These are phyloP conservation scores for Fusarium graminum DNA, from an alignment of 2,329 filamentous ascomycete genomes.

Conservation along the genomic window DNA sequence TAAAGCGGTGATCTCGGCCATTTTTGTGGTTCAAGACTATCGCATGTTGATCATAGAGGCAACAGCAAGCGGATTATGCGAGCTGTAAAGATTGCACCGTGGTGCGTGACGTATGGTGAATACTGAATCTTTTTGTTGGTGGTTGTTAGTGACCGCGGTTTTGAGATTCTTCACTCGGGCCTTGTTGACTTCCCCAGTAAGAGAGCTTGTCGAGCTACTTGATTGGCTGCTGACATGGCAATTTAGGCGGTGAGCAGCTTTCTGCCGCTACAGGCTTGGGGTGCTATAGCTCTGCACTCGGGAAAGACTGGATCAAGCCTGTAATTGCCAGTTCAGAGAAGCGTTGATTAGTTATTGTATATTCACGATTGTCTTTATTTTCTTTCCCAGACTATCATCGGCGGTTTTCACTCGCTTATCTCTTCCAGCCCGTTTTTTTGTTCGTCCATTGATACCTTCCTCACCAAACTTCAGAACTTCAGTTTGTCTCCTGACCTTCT, in stretches of 20 bases:
- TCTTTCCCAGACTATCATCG: not conserved
- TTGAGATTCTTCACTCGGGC: constrained; percentile 51
- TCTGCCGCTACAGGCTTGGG: constrained; percentile 49
- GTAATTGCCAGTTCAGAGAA: constrained; percentile 6
- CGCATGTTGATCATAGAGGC: constrained; percentile 56
- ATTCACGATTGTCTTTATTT: not conserved
- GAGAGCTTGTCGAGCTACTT: constrained; percentile 39
- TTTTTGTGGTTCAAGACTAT: constrained; percentile 63
- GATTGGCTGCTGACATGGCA: constrained; percentile 39
- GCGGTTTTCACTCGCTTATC: not conserved
- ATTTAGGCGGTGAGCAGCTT: constrained; percentile 44
- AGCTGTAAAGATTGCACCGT: constrained; percentile 45
- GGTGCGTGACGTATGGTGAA: constrained; percentile 42
- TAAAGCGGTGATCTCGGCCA: constrained; percentile 81
- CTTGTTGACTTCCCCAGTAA: constrained; percentile 49
- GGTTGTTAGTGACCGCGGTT: constrained; percentile 46
- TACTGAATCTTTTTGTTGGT: constrained; percentile 44
- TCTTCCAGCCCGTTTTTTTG: not conserved
- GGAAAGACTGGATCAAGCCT: not conserved
- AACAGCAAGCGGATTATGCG: constrained; percentile 37
- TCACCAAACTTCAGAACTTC: not conserved
- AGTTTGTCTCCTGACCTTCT: not conserved
- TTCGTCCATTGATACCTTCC: not conserved
- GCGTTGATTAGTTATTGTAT: not conserved
- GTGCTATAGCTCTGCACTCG: constrained; percentile 17